Evolutionary conservation across 352 stramenopile genomes (phyloP).

Genomic region (Pythium volutum): DNA sequence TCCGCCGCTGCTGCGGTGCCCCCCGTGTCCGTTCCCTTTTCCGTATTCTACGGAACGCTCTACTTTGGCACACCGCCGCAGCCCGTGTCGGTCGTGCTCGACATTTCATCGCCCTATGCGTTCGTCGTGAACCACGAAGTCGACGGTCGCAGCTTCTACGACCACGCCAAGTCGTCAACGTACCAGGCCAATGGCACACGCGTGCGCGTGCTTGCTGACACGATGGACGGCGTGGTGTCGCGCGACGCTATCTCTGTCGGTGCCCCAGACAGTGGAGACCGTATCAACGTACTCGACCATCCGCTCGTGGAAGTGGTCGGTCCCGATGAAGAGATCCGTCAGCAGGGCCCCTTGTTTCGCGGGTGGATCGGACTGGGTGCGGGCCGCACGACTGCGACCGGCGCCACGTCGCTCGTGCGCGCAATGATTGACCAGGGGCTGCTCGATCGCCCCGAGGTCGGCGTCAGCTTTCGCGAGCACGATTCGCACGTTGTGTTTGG

Average conservation of each 20-base stretch:
- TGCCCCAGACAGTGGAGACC: neutral
- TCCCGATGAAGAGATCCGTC: neutral
- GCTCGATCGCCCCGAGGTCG: constrained; percentile 3
- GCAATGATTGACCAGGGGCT: constrained; percentile 7
- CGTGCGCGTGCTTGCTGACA: neutral
- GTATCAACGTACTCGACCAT: neutral
- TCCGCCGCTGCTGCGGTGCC: neutral
- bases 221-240: neutral
- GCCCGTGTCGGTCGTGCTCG: neutral
- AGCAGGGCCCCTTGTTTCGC: neutral
- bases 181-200: constrained; percentile 19
- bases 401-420: neutral
- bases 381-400: neutral
- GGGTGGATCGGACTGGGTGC: neutral
- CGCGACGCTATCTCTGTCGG: too few relatives aligned
- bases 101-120: neutral
- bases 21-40: neutral
- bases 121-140: constrained; percentile 13
- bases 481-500: constrained; percentile 8
- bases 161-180: constrained; percentile 21
- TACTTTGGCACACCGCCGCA: constrained; percentile 17
- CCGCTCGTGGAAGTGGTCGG: constrained; percentile 6
- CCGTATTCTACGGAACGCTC: neutral
- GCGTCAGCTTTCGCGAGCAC: neutral
- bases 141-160: constrained; percentile 7